phyloP scores from a whole-genome alignment of 495 filamentous ascomycete species.

The Aspergillus funiculosus region DNA sequence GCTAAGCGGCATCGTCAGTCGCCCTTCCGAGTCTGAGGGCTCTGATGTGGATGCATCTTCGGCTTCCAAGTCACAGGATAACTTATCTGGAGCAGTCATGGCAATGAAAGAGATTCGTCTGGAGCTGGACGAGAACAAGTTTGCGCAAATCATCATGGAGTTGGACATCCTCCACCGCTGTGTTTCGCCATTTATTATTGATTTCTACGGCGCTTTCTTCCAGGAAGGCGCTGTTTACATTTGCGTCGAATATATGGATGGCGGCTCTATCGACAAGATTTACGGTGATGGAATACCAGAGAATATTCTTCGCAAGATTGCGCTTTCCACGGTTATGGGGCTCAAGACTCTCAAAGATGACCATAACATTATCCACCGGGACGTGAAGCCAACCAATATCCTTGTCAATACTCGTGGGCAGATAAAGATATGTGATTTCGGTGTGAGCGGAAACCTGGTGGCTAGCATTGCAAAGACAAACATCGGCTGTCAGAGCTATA shows the following conservation, averaged over 20 bases:
- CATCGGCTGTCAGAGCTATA: slow-evolving; percentile 98
- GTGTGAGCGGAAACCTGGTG: slow-evolving; percentile 93
- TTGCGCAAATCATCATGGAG: slow-evolving; percentile 97
- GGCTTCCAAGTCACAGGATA: slow-evolving; percentile 21
- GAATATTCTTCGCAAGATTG: slow-evolving; percentile 80
- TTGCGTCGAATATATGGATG: slow-evolving; percentile 99
- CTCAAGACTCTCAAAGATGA: slow-evolving; percentile 93
- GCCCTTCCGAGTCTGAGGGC: slow-evolving; percentile 19
- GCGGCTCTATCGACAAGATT: slow-evolving; percentile 95
- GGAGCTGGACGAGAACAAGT: slow-evolving; percentile 93
- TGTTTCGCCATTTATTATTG: slow-evolving; percentile 90
- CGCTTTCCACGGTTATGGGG: slow-evolving; percentile 84
- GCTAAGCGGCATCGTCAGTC: slow-evolving; percentile 54
- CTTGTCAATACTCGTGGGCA: slow-evolving; percentile 84
- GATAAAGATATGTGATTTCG: slow-evolving; percentile 98
- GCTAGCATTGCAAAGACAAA: slow-evolving; percentile 98
- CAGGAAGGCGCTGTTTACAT: slow-evolving; percentile 99
- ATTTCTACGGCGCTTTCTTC: slow-evolving; percentile 98
- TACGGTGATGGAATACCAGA: slow-evolving; percentile 94
- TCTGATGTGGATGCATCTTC: slow-evolving; percentile 19
- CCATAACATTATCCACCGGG: slow-evolving; percentile 98
- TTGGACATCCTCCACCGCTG: slow-evolving; percentile 94
- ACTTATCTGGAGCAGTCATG: slow-evolving; percentile 73
- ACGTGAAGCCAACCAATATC: slow-evolving; percentile 98
- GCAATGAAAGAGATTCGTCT: slow-evolving; percentile 99